A percentile compares a stretch with the other conserved stretches of the same genome.
Evolutionary conservation across 2,329 filamentous ascomycete genomes (phyloP).

Genomic region (Arthrobotrys iridis): DNA sequence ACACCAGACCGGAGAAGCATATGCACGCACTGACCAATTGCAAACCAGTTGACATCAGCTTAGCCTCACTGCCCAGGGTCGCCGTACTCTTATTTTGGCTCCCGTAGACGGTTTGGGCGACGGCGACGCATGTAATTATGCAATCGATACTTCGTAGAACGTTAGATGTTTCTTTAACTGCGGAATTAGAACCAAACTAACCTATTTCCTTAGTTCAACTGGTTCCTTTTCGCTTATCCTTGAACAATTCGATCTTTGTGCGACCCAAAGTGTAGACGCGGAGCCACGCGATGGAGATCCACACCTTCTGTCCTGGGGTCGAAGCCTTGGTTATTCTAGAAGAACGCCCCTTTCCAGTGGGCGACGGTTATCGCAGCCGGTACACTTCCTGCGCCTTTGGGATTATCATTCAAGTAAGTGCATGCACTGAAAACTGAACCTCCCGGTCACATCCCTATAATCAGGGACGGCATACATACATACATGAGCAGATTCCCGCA

Average conservation of each 20-base stretch:
- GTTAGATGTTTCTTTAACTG: constrained; percentile 1
- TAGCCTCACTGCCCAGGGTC: constrained; percentile 50
- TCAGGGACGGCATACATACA: constrained; percentile 39
- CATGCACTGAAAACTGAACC: constrained; percentile 25
- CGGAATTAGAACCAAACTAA: constrained; percentile 11
- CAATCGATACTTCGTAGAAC: constrained; percentile 1
- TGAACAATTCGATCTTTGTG: constrained; percentile 37
- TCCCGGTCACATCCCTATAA: constrained; percentile 29
- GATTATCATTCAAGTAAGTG: constrained; percentile 1
- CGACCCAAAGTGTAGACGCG: constrained; percentile 44
- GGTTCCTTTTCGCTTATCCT: constrained; percentile 30
- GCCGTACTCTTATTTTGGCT: constrained; percentile 31
- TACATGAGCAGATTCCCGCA: constrained; percentile 29
- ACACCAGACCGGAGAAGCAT: constrained; percentile 8
- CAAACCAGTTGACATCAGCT: constrained; percentile 16
- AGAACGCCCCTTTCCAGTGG: constrained; percentile 4
- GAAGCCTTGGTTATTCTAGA: constrained; percentile 6
- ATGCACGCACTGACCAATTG: constrained; percentile 17
- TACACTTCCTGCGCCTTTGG: constrained; percentile 32
- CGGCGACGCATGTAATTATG: constrained; percentile 30
- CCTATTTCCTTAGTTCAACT: constrained; percentile 16
- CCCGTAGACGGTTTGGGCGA: constrained; percentile 42
- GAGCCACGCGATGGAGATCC: constrained; percentile 32
- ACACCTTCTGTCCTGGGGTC: neutral
- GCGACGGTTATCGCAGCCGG: constrained; percentile 1